These are phyloP conservation scores for Ophiostoma piceae DNA, from an alignment of 2,329 filamentous ascomycete genomes.

Conservation along the genomic window DNA sequence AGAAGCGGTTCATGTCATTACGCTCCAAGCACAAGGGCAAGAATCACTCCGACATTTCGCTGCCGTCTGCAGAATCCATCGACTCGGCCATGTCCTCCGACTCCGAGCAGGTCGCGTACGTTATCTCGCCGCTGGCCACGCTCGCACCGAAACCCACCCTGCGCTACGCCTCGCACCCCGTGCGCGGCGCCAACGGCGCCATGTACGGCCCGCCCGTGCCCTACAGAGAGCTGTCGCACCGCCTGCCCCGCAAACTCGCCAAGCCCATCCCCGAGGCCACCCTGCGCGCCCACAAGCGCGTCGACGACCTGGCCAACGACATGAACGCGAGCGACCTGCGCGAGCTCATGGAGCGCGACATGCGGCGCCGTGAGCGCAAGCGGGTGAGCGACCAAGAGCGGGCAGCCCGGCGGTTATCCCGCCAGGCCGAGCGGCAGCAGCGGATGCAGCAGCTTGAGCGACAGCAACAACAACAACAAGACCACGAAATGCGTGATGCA, in stretches of 20 bases:
- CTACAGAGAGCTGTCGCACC: slow-evolving; percentile 41
- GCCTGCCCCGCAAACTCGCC: slow-evolving; percentile 45
- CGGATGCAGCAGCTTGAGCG: slow-evolving; percentile 29
- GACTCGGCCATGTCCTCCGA: slow-evolving; percentile 70
- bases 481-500: slow-evolving; percentile 35
- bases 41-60: slow-evolving; percentile 59
- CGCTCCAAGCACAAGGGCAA: slow-evolving; percentile 39
- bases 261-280: slow-evolving; percentile 57
- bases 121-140: slow-evolving; percentile 72
- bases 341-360: slow-evolving; percentile 85
- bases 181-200: slow-evolving; percentile 36
- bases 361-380: slow-evolving; percentile 71
- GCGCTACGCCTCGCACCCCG: slow-evolving; percentile 63
- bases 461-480: slow-evolving; percentile 40
- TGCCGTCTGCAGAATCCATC: slow-evolving; percentile 68
- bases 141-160: slow-evolving; percentile 81
- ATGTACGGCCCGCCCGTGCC: slow-evolving; percentile 34
- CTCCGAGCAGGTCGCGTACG: slow-evolving; percentile 71
- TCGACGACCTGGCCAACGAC: slow-evolving; percentile 73
- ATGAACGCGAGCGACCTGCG: slow-evolving; percentile 78
- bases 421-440: slow-evolving; percentile 60
- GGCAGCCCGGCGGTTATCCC: slow-evolving; percentile 58
- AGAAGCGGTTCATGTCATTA: slow-evolving; percentile 24
- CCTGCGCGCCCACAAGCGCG: slow-evolving; percentile 55
- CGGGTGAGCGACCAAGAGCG: slow-evolving; percentile 62